Conservation (phyloP, 148 eudicot genomes). For the Fagopyrum esculentum region DNA sequence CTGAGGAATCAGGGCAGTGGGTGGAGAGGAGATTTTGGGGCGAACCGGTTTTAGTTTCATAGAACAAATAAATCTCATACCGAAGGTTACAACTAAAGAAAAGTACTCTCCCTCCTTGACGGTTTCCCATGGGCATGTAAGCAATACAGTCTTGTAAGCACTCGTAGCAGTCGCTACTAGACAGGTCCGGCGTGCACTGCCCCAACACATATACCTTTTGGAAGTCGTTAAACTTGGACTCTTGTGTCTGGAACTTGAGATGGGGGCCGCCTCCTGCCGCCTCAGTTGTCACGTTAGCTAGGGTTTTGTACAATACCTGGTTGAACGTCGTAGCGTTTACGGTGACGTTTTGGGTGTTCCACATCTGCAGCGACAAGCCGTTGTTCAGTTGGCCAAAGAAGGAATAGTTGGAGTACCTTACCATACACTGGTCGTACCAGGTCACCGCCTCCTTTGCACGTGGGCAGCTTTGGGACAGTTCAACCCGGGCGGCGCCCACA, state of each 20-base stretch:
- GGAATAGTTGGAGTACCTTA: not conserved
- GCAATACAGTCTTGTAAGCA: slow-evolving; percentile 14
- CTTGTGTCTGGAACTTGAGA: slow-evolving; percentile 17
- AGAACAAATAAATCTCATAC: slow-evolving; percentile 18
- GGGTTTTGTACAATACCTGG: not conserved
- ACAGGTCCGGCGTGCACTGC: slow-evolving; percentile 32
- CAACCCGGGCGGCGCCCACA: not conserved
- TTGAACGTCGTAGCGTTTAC: slow-evolving; percentile 11
- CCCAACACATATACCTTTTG: slow-evolving; percentile 21
- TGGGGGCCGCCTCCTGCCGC: slow-evolving; percentile 13
- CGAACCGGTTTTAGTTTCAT: not conserved
- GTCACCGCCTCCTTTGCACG: not conserved
- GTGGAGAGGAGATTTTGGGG: not conserved
- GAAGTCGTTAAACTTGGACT: slow-evolving; percentile 6
- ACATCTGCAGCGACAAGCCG: not conserved
- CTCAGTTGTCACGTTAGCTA: slow-evolving; percentile 2
- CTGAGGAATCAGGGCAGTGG: too few relatives aligned
- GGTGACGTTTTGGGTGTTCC: not conserved
- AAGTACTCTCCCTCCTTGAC: slow-evolving; percentile 18
- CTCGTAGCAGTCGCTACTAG: slow-evolving; percentile 9
- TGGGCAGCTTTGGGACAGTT: not conserved
- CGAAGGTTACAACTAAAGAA: slow-evolving; percentile 22
- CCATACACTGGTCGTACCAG: slow-evolving; percentile 6
- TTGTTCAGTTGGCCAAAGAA: not conserved
- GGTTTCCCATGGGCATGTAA: not conserved